phyloP scores from a whole-genome alignment of 164 flowering plant genomes.

The Euptelea pleiosperma region DNA sequence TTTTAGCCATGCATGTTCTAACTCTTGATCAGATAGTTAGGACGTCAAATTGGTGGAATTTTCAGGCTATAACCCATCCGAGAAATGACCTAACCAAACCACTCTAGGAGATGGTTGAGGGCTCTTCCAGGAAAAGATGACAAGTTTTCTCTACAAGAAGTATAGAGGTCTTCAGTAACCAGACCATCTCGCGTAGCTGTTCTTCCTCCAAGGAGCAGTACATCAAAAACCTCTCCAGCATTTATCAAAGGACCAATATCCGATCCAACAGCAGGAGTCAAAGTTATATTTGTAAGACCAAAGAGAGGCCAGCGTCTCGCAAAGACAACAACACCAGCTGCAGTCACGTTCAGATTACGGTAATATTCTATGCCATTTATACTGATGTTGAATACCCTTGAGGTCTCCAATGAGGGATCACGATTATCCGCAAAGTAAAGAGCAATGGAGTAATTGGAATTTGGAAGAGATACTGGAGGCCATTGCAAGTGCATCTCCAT shows the following conservation, averaged over 20 bases:
- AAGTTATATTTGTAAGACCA: conserved; percentile 57
- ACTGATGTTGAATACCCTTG: conserved; percentile 41
- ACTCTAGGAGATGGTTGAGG: background rate
- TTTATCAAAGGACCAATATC: conserved; percentile 60
- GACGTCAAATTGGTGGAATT: background rate
- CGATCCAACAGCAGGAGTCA: conserved; percentile 58
- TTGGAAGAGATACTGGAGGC: conserved; percentile 63
- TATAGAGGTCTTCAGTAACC: conserved; percentile 8
- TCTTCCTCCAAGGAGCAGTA: conserved; percentile 61
- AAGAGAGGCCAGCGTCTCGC: conserved; percentile 73
- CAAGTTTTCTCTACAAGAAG: background rate
- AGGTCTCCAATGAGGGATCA: conserved; percentile 15
- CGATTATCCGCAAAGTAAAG: conserved; percentile 63
- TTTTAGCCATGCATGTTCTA: background rate
- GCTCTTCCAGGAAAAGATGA: conserved; percentile 1
- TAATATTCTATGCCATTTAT: conserved; percentile 56
- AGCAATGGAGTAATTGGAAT: conserved; percentile 63
- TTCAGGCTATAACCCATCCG: background rate
- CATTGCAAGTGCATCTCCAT: conserved; percentile 63
- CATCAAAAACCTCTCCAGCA: conserved; percentile 75
- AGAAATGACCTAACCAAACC: background rate
- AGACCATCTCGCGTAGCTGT: conserved; percentile 80
- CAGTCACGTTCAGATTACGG: conserved; percentile 38
- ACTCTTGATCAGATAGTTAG: background rate
- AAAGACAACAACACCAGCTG: conserved; percentile 63